Conservation (phyloP, 1,284 basidiomycete genomes). For the Sporisorium exsertum region DNA sequence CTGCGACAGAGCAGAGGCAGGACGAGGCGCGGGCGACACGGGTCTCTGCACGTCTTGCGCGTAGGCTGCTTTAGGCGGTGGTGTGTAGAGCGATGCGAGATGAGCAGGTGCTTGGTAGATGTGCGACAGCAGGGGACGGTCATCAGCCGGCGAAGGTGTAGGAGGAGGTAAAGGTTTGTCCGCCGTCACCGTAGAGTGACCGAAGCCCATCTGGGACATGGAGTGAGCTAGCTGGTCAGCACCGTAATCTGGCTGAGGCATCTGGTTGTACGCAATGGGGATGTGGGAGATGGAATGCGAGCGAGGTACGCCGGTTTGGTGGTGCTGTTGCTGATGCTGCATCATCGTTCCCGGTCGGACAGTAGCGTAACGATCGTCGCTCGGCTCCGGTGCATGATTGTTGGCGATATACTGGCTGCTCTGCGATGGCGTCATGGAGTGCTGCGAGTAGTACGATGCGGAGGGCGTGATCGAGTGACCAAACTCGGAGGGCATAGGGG, state of each 20-base stretch:
- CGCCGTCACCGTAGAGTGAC: constrained; percentile 12
- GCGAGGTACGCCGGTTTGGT: constrained; percentile 28
- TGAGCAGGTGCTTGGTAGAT: constrained; percentile 49
- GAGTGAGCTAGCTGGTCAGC: constrained; percentile 40
- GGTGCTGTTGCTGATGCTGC: constrained; percentile 7
- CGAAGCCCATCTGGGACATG: constrained; percentile 47
- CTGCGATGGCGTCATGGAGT: constrained; percentile 42
- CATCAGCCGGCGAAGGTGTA: constrained; percentile 21
- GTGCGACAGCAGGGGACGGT: constrained; percentile 44
- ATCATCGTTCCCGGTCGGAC: constrained; percentile 21
- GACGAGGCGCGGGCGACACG: constrained; percentile 37
- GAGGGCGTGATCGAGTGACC: constrained; percentile 36
- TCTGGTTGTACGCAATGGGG: constrained; percentile 24
- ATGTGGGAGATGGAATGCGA: constrained; percentile 45
- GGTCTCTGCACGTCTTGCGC: constrained; percentile 28
- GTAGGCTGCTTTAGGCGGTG: constrained; percentile 14
- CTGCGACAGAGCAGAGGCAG: constrained; percentile 34
- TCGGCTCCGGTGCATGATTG: constrained; percentile 10
- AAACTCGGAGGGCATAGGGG: constrained; percentile 29
- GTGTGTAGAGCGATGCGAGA: constrained; percentile 43
- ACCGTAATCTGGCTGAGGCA: constrained; percentile 40
- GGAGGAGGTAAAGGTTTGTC: constrained; percentile 29
- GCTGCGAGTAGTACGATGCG: constrained; percentile 45
- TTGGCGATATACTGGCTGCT: constrained; percentile 27
- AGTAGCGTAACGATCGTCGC: constrained; percentile 44